Conservation (phyloP, 164 flowering plant species). For the Piper longum region DNA sequence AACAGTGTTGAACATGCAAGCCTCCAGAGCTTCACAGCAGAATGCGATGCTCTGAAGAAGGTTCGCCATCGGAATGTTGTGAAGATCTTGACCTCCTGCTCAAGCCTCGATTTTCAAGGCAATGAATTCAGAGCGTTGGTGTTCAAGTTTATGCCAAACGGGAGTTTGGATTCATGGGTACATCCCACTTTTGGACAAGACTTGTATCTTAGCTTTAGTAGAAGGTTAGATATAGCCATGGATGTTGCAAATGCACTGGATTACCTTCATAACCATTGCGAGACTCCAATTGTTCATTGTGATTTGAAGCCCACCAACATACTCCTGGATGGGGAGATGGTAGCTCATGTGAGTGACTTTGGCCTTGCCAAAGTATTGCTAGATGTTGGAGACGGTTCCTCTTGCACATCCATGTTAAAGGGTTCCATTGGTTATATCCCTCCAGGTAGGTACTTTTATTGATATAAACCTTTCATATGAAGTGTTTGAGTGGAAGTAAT, state of each 20-base stretch:
- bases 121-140: slow-evolving; percentile 18
- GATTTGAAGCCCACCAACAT: not conserved
- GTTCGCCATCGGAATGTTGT: slow-evolving; percentile 26
- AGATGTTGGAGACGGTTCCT: not conserved
- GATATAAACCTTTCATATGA: too few relatives aligned
- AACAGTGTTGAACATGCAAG: slow-evolving; percentile 16
- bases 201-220: not conserved
- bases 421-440: slow-evolving; percentile 2
- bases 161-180: slow-evolving; percentile 5
- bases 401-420: not conserved
- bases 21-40: slow-evolving; percentile 16
- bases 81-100: slow-evolving; percentile 17
- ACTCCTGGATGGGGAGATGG: slow-evolving; percentile 11
- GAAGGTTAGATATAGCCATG: slow-evolving; percentile 1
- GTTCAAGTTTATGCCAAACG: slow-evolving; percentile 5
- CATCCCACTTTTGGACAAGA: not conserved
- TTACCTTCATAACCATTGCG: slow-evolving; percentile 6
- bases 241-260: slow-evolving; percentile 5
- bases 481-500: too few relatives aligned
- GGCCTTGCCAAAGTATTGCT: slow-evolving; percentile 20
- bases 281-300: slow-evolving; percentile 12
- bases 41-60: slow-evolving; percentile 21
- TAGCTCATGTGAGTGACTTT: slow-evolving; percentile 21
- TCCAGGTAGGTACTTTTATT: not conserved
- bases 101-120: slow-evolving; percentile 16